phyloP scores from a whole-genome alignment of 129 eudicot genomes.

The Arctium minus region DNA sequence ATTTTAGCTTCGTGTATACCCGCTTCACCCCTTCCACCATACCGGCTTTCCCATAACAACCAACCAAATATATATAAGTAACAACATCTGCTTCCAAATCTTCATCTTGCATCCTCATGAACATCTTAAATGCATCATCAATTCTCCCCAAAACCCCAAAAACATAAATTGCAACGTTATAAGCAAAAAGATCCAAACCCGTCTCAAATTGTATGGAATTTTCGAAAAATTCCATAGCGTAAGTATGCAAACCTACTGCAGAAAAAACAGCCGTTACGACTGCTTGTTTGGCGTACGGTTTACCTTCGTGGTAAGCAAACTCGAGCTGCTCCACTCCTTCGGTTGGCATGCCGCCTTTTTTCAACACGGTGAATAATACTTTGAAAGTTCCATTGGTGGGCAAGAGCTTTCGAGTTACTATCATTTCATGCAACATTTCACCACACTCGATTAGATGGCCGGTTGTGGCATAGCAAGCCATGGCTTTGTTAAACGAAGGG shows the following conservation, averaged over 20 bases:
- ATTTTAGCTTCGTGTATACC: slow-evolving; percentile 49
- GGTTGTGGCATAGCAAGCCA: slow-evolving; percentile 73
- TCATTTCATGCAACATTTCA: slow-evolving; percentile 64
- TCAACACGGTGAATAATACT: slow-evolving; percentile 63
- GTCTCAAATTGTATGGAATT: slow-evolving; percentile 13
- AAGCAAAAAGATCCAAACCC: slow-evolving; percentile 45
- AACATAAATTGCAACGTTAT: slow-evolving; percentile 64
- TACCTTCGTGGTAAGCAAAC: slow-evolving; percentile 50
- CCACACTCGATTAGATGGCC: slow-evolving; percentile 67
- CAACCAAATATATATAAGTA: slow-evolving; percentile 58
- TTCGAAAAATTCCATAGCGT: slow-evolving; percentile 54
- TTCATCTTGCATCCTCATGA: slow-evolving; percentile 79
- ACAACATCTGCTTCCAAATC: slow-evolving; percentile 66
- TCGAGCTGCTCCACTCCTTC: slow-evolving; percentile 69
- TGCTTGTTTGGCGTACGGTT: slow-evolving; percentile 51
- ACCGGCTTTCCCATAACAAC: slow-evolving; percentile 69
- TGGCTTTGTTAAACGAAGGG: slow-evolving; percentile 59
- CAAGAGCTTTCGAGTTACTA: slow-evolving; percentile 31
- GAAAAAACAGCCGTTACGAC: slow-evolving; percentile 58
- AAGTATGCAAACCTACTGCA: slow-evolving; percentile 46
- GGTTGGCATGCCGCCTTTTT: slow-evolving; percentile 51
- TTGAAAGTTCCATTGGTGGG: slow-evolving; percentile 56
- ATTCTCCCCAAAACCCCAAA: slow-evolving; percentile 50
- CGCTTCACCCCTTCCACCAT: slow-evolving; percentile 79
- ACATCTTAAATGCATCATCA: slow-evolving; percentile 58